Conservation (phyloP, 331 rosid genomes). For the Rhamnella rubrinervis region DNA sequence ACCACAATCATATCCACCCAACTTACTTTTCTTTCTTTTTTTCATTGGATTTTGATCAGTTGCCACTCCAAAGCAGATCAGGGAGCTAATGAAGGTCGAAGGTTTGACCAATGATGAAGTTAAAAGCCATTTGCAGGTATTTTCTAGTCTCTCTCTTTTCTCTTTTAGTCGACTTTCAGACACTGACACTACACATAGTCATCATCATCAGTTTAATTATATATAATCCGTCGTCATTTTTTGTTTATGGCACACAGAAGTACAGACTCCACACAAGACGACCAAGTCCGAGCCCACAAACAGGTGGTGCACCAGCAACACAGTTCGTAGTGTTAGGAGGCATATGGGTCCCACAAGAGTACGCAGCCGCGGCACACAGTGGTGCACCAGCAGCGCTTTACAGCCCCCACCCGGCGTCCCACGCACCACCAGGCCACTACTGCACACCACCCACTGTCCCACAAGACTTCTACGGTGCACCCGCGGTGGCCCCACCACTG, state of each 20-base stretch:
- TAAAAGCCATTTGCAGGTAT: conserved; percentile 98
- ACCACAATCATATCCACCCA: neutral
- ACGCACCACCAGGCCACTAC: conserved; percentile 56
- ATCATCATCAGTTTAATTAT: neutral
- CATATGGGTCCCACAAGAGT: conserved; percentile 95
- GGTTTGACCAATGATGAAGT: conserved; percentile 99
- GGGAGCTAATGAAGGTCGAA: conserved; percentile 98
- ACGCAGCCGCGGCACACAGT: conserved; percentile 59
- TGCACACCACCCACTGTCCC: conserved; percentile 51
- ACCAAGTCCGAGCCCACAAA: conserved; percentile 82
- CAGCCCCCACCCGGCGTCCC: conserved; percentile 65
- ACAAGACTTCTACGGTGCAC: conserved; percentile 63
- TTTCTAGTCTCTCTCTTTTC: neutral
- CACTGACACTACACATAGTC: neutral
- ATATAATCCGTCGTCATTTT: neutral
- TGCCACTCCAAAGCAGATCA: conserved; percentile 96
- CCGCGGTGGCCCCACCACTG: conserved; percentile 36
- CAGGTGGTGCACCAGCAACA: conserved; percentile 53
- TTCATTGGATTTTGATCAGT: conserved; percentile 34
- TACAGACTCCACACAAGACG: conserved; percentile 94
- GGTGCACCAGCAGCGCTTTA: conserved; percentile 57
- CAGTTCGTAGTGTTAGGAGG: conserved; percentile 86
- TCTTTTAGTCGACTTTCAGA: neutral
- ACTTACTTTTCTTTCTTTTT: neutral
- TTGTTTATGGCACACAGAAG: conserved; percentile 46